Conservation (phyloP, 2,329 filamentous ascomycete genomes). For the Trichoderma citrinoviride region DNA sequence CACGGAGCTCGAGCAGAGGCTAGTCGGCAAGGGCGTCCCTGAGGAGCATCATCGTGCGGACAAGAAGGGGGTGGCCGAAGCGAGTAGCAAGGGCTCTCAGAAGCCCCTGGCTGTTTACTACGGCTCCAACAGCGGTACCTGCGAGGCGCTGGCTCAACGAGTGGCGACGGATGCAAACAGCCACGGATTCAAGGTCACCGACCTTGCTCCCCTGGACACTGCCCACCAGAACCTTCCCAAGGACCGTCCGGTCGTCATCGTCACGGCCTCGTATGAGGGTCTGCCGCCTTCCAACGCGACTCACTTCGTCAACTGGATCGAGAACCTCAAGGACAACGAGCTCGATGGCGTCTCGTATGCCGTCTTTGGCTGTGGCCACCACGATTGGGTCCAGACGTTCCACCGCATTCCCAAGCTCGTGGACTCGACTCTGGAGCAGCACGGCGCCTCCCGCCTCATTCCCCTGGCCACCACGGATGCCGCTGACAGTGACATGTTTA, state of each 20-base stretch:
- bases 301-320: conserved; percentile 66
- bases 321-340: conserved; percentile 48
- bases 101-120: conserved; percentile 64
- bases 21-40: conserved; percentile 36
- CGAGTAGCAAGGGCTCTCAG: conserved; percentile 23
- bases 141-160: conserved; percentile 64
- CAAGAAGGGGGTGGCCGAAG: neutral
- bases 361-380: conserved; percentile 65
- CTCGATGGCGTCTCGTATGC: conserved; percentile 60
- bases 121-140: conserved; percentile 73
- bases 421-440: conserved; percentile 49
- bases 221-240: conserved; percentile 60
- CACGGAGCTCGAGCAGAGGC: conserved; percentile 46
- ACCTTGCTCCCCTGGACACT: conserved; percentile 57
- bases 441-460: conserved; percentile 36
- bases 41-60: conserved; percentile 20
- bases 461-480: conserved; percentile 59
- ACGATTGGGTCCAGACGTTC: conserved; percentile 61
- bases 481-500: conserved; percentile 63
- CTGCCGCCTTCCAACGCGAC: conserved; percentile 70
- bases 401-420: conserved; percentile 65
- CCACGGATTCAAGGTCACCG: conserved; percentile 57
- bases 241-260: conserved; percentile 60
- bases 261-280: conserved; percentile 72
- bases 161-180: conserved; percentile 57